Evolutionary conservation across 805 yeast species (phyloP).

Genomic region (Lachancea fermentati): DNA sequence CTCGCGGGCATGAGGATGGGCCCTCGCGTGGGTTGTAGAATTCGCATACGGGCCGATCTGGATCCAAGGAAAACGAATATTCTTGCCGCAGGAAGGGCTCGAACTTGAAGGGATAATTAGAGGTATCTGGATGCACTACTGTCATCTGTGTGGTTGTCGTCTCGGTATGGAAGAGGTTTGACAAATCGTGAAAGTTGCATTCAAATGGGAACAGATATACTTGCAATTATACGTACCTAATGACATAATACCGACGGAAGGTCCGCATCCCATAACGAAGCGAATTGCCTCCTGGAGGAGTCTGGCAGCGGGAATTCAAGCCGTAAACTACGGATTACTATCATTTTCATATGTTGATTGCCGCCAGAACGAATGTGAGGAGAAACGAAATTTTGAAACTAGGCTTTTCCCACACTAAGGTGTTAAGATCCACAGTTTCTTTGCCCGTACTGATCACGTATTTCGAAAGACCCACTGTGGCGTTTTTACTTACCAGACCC

Average conservation of each 20-base stretch:
- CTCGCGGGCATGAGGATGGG: slow-evolving; percentile 65
- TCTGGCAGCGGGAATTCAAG: too few relatives aligned
- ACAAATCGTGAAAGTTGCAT: too few relatives aligned
- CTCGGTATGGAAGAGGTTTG: background rate
- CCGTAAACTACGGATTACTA: too few relatives aligned
- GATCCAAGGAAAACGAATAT: slow-evolving; percentile 76
- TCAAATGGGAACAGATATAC: too few relatives aligned
- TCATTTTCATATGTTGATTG: slow-evolving; percentile 20
- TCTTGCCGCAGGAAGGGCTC: slow-evolving; percentile 80
- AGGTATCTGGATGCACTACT: slow-evolving; percentile 37
- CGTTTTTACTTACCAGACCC: slow-evolving; percentile 18
- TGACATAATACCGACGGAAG: too few relatives aligned
- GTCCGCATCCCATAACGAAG: too few relatives aligned
- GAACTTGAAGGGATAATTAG: slow-evolving; percentile 51
- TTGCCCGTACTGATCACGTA: slow-evolving; percentile 20
- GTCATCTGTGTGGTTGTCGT: slow-evolving; percentile 26
- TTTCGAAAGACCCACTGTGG: slow-evolving; percentile 13
- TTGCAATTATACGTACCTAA: too few relatives aligned
- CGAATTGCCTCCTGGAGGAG: too few relatives aligned
- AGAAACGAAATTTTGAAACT: slow-evolving; percentile 24
- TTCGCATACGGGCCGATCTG: slow-evolving; percentile 84
- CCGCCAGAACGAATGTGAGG: slow-evolving; percentile 22
- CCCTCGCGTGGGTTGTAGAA: slow-evolving; percentile 58
- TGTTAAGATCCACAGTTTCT: slow-evolving; percentile 18
- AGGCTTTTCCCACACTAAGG: slow-evolving; percentile 18